Base-by-base conservation (phyloP, 2,329 filamentous ascomycete genomes). In the Calonectria hongkongensis region DNA sequence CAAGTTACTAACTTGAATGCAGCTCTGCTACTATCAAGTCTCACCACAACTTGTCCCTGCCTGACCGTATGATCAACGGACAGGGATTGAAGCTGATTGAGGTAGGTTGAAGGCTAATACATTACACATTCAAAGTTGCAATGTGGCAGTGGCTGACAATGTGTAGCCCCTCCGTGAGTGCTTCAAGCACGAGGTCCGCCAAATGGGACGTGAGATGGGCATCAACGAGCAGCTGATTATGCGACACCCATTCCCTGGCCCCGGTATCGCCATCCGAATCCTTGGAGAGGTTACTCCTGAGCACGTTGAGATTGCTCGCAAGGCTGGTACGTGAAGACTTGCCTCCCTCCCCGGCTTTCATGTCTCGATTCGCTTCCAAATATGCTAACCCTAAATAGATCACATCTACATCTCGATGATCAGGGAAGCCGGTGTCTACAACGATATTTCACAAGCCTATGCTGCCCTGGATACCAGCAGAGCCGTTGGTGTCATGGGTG, bases 391-490 rank as follows among this genome's bases (percentile, higher is more conserved):
- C 21, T 21, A 94, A 81, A 94, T 94, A 1, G 94, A 96, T 79
- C 81, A 91, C 80, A 96, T 96, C 80, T 96, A 94, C 85, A 95
- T 96, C 77, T 88, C 89, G 74, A 92, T 93, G 88, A 96, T 96
- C 85, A 88, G 87, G 79, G 89, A 90, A 69, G 93, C 93, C 0
- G 94, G 94, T 13, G 83, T 95, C 27, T 96, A 96, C 82, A 84
- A 93, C 71, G 84, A 96, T 79, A 86, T 88, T 54, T 81, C 83
- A n/a, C 87, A 89, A 81, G 87, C 87, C 36, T 89, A 86, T 68
- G 87, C 85, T 45, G 87, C 80, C 16, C 79, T 88, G 41, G 85
- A 87, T 75, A 84, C 85, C 4, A 86, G 83, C 82, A 80, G 79
- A 71, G 68, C 62, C 12, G 70, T 74, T 33, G 73, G 66, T 16